Evolutionary conservation across 164 flowering plant species (phyloP).

Genomic region (Tinospora cordifolia): DNA sequence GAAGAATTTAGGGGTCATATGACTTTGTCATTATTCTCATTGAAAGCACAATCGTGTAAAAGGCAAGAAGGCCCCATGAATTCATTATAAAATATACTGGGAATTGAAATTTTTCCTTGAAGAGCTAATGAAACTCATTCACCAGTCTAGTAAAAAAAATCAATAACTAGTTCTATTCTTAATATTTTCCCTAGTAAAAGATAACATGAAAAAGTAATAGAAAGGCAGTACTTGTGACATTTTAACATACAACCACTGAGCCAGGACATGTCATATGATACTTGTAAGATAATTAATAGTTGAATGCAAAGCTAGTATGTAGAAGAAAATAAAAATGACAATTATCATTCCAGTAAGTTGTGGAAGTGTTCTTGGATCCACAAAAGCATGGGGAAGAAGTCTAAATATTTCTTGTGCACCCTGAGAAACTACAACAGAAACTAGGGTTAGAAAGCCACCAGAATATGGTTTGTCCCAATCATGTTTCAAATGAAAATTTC

Average conservation of each 20-base stretch:
- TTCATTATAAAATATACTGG: too few relatives aligned
- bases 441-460: background rate
- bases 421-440: constrained; percentile 55
- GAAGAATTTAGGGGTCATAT: too few relatives aligned
- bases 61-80: too few relatives aligned
- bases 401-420: constrained; percentile 96
- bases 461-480: background rate
- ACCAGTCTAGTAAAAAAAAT: too few relatives aligned
- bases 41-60: too few relatives aligned
- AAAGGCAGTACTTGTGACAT: background rate
- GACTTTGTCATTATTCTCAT: too few relatives aligned
- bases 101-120: too few relatives aligned
- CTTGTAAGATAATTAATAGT: background rate
- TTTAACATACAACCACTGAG: too few relatives aligned
- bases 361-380: constrained; percentile 72
- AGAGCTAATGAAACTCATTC: too few relatives aligned
- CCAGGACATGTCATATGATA: background rate
- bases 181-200: background rate
- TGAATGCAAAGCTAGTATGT: background rate
- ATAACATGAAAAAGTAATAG: background rate
- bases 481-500: too few relatives aligned
- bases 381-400: constrained; percentile 93
- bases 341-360: constrained; percentile 53
- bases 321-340: background rate
- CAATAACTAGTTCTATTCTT: too few relatives aligned